Conservation (phyloP, 768 basidiomycete genomes). For the Lactarius hengduanensis region DNA sequence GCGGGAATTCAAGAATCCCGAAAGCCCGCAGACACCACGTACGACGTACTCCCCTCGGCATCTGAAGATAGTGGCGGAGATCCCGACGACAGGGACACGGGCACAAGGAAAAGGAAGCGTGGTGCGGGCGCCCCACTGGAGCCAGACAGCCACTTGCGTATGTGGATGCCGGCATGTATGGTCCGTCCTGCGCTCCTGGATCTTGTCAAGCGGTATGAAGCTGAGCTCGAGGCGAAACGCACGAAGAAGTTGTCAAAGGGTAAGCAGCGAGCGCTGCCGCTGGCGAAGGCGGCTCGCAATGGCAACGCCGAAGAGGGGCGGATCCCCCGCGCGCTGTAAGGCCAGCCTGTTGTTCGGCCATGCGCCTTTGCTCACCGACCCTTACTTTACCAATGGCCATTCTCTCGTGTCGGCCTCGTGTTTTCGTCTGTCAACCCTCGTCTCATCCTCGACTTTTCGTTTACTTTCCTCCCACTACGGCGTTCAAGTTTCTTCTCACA, state of each 20-base stretch:
- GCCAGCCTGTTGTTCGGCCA: no score
- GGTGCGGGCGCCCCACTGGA: constrained; percentile 45
- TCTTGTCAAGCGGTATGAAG: constrained; percentile 62
- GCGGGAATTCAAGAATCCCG: constrained; percentile 65
- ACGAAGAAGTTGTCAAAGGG: constrained; percentile 13
- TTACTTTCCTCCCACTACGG: no score
- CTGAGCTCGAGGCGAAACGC: constrained; percentile 36
- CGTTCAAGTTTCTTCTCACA: no score
- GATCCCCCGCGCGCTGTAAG: no score
- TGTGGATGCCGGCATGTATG: background rate
- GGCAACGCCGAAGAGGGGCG: no score
- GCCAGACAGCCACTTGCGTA: constrained; percentile 44
- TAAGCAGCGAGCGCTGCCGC: background rate
- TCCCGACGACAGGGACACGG: constrained; percentile 46
- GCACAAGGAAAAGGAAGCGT: constrained; percentile 39
- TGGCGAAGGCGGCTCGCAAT: no score
- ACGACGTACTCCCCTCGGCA: constrained; percentile 37
- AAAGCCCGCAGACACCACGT: constrained; percentile 34
- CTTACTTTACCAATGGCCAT: no score
- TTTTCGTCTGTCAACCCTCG: no score
- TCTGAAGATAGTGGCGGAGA: constrained; percentile 47
- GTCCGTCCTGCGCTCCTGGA: constrained; percentile 45
- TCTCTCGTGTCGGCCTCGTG: no score
- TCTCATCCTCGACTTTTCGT: no score
- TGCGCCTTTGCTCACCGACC: no score